Percentiles rank a stretch among this genome's conserved stretches.
Evolutionary conservation across 352 stramenopile genomes (phyloP).

Genomic region (Phytophthora syringae): DNA sequence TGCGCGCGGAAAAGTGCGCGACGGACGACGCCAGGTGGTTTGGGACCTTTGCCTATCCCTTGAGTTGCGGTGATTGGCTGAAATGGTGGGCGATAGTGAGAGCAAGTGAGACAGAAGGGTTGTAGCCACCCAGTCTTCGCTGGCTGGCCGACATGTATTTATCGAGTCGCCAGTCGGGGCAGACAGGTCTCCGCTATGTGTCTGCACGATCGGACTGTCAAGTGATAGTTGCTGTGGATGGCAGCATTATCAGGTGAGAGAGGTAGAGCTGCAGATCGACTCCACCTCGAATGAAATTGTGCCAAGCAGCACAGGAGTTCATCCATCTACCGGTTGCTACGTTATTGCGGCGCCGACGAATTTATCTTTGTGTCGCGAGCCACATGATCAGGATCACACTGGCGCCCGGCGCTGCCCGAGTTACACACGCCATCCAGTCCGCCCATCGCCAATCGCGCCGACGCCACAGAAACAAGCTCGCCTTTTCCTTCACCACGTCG

Average conservation of each 20-base stretch:
- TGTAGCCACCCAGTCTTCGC: not conserved
- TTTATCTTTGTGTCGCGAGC: constrained; percentile 6
- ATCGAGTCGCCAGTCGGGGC: not conserved
- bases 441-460: constrained; percentile 13
- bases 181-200: constrained; percentile 22
- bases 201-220: constrained; percentile 24
- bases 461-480: constrained; percentile 13
- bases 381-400: constrained; percentile 6
- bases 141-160: too few species aligned
- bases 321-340: not conserved
- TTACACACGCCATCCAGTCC: constrained; percentile 15
- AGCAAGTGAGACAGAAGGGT: not conserved
- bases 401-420: constrained; percentile 4
- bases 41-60: not conserved
- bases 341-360: constrained; percentile 22
- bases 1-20: not conserved
- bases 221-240: constrained; percentile 1
- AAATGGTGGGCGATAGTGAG: constrained; percentile 13
- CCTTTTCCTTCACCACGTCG: not conserved
- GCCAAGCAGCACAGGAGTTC: not conserved
- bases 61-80: constrained; percentile 14
- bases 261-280: not conserved
- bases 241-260: constrained; percentile 14
- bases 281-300: constrained; percentile 28
- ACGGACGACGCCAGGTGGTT: constrained; percentile 2